These are phyloP conservation scores for Crithidia fasciculata DNA, from an alignment of 208 protist genomes.

Conservation along the genomic window DNA sequence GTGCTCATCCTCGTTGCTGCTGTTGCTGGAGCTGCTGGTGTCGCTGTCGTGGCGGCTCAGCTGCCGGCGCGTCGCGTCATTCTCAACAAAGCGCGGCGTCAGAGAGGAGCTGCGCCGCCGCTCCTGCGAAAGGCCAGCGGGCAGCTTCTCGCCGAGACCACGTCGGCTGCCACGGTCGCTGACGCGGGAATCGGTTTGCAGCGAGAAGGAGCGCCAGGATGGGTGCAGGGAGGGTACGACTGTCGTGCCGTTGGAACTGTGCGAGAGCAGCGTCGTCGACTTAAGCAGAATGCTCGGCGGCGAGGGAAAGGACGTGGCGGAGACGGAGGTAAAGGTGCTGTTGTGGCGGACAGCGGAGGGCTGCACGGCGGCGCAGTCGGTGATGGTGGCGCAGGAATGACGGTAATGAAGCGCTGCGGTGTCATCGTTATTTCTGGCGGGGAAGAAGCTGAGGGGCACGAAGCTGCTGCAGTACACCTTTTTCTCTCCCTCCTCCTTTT, in stretches of 20 bases:
- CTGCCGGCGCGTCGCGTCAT: not conserved
- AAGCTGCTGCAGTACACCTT: not conserved
- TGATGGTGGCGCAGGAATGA: no score
- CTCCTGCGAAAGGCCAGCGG: not conserved
- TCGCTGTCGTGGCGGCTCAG: not conserved
- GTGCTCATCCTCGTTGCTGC: conserved; percentile 17
- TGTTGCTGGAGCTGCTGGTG: not conserved
- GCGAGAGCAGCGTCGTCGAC: not conserved
- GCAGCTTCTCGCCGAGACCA: not conserved
- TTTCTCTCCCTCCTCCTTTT: no score
- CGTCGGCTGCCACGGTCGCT: not conserved
- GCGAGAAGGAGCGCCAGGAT: not conserved
- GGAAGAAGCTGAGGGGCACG: not conserved
- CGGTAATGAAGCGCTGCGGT: no score
- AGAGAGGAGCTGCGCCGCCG: not conserved
- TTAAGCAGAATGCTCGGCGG: conserved; percentile 26
- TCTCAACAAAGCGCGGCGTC: not conserved
- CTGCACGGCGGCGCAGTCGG: no score
- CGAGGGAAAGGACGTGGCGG: not conserved
- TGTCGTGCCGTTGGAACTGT: conserved; percentile 1
- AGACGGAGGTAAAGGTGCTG: not conserved
- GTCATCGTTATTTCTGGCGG: not conserved
- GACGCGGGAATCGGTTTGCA: not conserved
- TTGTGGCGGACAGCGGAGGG: no score
- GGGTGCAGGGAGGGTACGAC: not conserved